These are phyloP conservation scores for Alternaria viburni DNA, from an alignment of 2,329 filamentous ascomycete species.

Conservation along the genomic window DNA sequence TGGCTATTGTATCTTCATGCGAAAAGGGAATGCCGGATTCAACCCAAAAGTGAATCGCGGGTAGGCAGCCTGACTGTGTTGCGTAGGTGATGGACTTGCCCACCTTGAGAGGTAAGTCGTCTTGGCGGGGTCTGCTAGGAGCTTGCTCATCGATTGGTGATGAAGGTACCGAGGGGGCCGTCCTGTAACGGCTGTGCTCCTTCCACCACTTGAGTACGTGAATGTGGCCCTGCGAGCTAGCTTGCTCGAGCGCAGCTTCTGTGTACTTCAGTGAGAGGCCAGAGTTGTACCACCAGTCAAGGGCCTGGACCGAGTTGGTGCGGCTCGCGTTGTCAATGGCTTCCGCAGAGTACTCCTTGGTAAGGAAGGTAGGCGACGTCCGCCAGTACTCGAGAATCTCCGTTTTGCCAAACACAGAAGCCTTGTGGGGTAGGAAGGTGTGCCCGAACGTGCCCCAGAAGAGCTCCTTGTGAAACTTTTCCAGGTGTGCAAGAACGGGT, in stretches of 20 bases:
- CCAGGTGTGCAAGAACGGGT: constrained; percentile 75
- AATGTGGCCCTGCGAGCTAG: constrained; percentile 83
- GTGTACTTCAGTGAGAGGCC: constrained; percentile 84
- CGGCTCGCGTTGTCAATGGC: constrained; percentile 87
- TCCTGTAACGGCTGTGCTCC: constrained; percentile 62
- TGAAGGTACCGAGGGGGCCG: constrained; percentile 25
- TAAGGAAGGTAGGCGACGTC: constrained; percentile 79
- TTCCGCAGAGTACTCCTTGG: constrained; percentile 84
- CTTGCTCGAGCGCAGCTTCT: constrained; percentile 85
- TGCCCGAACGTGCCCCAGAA: constrained; percentile 86
- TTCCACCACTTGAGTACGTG: constrained; percentile 94
- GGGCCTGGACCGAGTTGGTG: constrained; percentile 80
- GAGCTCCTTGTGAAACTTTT: constrained; percentile 71
- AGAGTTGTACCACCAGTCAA: constrained; percentile 91
- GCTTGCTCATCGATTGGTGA: constrained; percentile 23
- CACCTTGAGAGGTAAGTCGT: constrained; percentile 69
- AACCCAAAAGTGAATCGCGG: constrained; percentile 87
- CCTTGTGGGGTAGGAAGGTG: constrained; percentile 84
- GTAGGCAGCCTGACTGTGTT: constrained; percentile 78
- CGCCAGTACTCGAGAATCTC: constrained; percentile 93
- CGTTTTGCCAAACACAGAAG: constrained; percentile 83
- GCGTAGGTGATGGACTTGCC: constrained; percentile 85
- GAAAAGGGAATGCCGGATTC: constrained; percentile 78
- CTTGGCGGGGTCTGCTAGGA: constrained; percentile 14
- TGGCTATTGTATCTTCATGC: constrained; percentile 81